These are phyloP conservation scores for Globisporangium spinosum DNA, from an alignment of 352 stramenopile genomes.

Conservation along the genomic window DNA sequence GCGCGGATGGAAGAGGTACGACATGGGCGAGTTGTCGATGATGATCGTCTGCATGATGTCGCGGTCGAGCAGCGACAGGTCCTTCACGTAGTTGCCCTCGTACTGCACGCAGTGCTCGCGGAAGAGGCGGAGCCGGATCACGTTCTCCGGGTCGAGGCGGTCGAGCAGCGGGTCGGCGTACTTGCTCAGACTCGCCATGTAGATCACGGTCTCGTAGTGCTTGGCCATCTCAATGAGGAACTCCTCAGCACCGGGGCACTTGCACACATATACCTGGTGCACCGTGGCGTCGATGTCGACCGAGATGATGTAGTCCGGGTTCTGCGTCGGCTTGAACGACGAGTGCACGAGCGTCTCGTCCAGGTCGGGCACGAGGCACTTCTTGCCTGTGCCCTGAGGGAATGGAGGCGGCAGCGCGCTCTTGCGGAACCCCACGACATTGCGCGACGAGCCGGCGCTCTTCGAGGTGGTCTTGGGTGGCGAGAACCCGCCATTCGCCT, in stretches of 20 bases:
- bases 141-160: slow-evolving; percentile 89
- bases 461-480: slow-evolving; percentile 22
- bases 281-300: slow-evolving; percentile 92
- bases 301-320: slow-evolving; percentile 96
- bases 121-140: slow-evolving; percentile 90
- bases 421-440: slow-evolving; percentile 49
- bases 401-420: slow-evolving; percentile 45
- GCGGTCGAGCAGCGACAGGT: slow-evolving; percentile 93
- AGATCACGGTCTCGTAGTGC: slow-evolving; percentile 98
- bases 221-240: slow-evolving; percentile 96
- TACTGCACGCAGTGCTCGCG: slow-evolving; percentile 95
- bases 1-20: slow-evolving; percentile 96
- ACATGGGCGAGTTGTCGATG: slow-evolving; percentile 98
- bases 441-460: slow-evolving; percentile 20
- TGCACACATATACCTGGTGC: slow-evolving; percentile 89
- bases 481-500: slow-evolving; percentile 9
- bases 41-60: slow-evolving; percentile 95
- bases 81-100: slow-evolving; percentile 96
- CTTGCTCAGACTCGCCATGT: slow-evolving; percentile 96
- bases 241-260: slow-evolving; percentile 92
- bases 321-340: slow-evolving; percentile 92
- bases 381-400: slow-evolving; percentile 66
- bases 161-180: slow-evolving; percentile 98
- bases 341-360: slow-evolving; percentile 98
- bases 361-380: slow-evolving; percentile 93